A percentile compares a stretch with the other conserved stretches of the same genome.
These are phyloP conservation scores for Agaricus blazei DNA, from an alignment of 768 basidiomycete genomes.

Conservation along the genomic window DNA sequence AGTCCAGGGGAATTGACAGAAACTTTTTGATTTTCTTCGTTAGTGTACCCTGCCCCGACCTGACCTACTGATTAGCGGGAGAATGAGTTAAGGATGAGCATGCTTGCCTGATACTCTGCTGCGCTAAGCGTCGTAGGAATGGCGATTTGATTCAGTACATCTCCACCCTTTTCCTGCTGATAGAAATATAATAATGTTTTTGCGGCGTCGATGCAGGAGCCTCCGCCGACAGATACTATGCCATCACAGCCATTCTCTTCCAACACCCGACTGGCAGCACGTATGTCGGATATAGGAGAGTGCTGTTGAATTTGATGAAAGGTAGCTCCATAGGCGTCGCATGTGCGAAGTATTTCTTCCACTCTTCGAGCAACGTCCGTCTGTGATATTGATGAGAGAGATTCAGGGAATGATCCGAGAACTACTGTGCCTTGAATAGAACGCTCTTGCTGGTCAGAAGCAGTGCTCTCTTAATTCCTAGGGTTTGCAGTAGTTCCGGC, in stretches of 20 bases:
- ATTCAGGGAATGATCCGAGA: background rate
- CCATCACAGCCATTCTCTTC: conserved; percentile 56
- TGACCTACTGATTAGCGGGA: conserved; percentile 18
- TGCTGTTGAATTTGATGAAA: conserved; percentile 75
- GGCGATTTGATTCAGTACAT: conserved; percentile 61
- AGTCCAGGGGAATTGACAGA: conserved; percentile 51
- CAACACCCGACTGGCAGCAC: conserved; percentile 49
- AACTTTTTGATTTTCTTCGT: conserved; percentile 65
- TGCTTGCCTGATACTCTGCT: conserved; percentile 62
- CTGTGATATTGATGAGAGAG: conserved; percentile 23
- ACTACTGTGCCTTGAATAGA: background rate
- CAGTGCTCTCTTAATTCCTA: conserved; percentile 60
- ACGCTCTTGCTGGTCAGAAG: conserved; percentile 58
- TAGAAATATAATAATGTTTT: conserved; percentile 67
- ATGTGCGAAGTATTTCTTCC: conserved; percentile 49
- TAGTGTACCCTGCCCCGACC: conserved; percentile 66
- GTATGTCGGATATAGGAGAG: conserved; percentile 63
- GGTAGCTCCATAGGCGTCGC: conserved; percentile 57
- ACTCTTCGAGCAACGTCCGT: conserved; percentile 57
- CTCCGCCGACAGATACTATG: conserved; percentile 73
- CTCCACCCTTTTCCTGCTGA: conserved; percentile 49
- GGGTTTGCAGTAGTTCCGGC: conserved; percentile 48
- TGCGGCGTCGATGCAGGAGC: conserved; percentile 74
- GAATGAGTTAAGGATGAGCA: background rate
- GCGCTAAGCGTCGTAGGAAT: conserved; percentile 82